phyloP scores from a whole-genome alignment of 2,329 filamentous ascomycete genomes.

The Sphaerulina populicola region DNA sequence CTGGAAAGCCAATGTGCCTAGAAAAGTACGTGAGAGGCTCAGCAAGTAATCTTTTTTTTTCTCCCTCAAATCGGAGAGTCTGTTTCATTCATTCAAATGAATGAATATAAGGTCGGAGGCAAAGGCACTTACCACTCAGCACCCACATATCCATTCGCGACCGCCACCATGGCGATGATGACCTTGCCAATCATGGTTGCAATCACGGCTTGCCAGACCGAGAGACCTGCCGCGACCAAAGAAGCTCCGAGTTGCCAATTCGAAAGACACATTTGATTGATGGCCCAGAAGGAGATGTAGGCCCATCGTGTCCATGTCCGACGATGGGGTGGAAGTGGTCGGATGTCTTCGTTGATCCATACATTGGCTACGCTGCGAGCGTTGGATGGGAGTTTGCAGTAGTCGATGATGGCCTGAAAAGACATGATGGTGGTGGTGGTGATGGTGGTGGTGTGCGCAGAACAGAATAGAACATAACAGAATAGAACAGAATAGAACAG shows the following conservation, averaged over 20 bases:
- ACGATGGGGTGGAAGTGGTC: constrained; percentile 35
- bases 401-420: constrained; percentile 10
- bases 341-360: constrained; percentile 38
- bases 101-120: too few relatives aligned
- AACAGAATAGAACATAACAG: too few relatives aligned
- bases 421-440: not conserved
- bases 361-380: constrained; percentile 26
- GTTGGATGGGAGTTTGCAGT: constrained; percentile 21
- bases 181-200: constrained; percentile 38
- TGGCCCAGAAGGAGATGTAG: constrained; percentile 37
- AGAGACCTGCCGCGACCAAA: constrained; percentile 34
- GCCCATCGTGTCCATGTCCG: constrained; percentile 34
- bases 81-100: too few relatives aligned
- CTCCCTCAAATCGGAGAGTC: too few relatives aligned
- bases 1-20: constrained; percentile 46
- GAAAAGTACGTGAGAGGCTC: too few relatives aligned
- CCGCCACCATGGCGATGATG: constrained; percentile 52
- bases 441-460: not conserved
- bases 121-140: constrained; percentile 38
- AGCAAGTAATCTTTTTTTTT: too few relatives aligned
- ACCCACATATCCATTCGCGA: constrained; percentile 42
- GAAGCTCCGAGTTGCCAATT: constrained; percentile 36
- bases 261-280: constrained; percentile 33
- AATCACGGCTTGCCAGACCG: constrained; percentile 38
- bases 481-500: too few relatives aligned